Evolutionary conservation across 768 basidiomycete genomes (phyloP), one percentile per base, ranked within the genome.

Genomic region (Coprinopsis cinerea): DNA sequence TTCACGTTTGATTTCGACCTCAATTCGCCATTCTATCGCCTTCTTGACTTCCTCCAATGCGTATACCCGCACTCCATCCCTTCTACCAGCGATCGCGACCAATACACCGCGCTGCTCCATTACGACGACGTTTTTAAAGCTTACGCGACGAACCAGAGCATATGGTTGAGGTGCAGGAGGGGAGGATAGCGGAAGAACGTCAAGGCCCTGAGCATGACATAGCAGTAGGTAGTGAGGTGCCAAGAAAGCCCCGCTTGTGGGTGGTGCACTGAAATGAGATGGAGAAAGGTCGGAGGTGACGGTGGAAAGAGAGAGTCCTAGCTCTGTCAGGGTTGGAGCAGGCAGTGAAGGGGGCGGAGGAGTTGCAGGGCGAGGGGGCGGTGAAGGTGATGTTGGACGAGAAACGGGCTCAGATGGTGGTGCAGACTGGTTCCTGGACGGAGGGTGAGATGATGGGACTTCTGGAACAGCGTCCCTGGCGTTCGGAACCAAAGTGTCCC

Each of bases 31-130:
- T 64, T 92, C 90, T 4, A 92, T 82, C 2, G 83, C 85, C 60
- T 83, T 88, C 64, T 83, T 87, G 11, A 92, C 79, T 59, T 92
- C 90, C 51, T 92, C 89, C 14, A 92, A 71, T 15, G 90, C 90
- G 63, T 92, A 92, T 15, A 92, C 90, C 28, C 90, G 78, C 37
- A 92, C 89, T 2, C 90, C 89, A 54, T 92, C 88, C 57, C 90
- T 71, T 53, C 90, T 72, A 7, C 90, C 90, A 14, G 91, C 91
- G 53, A 92, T 90, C 11, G 90, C 89, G 7, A 92, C 90, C n/a
- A 92, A 69, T 0, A 92, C 88, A 5, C 89, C 90, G 25, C 90
- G 84, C 59, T 92, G 87, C 58, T 92, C 90, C 90, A 92, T 92
- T 13, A 92, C 85, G 0, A 92, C 86, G n/a, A 92, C 83, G 49